Evolutionary conservation across 257 asterid genomes (phyloP), one percentile per base, ranked within the genome.

Genomic region (Gynochthodes officinalis): DNA sequence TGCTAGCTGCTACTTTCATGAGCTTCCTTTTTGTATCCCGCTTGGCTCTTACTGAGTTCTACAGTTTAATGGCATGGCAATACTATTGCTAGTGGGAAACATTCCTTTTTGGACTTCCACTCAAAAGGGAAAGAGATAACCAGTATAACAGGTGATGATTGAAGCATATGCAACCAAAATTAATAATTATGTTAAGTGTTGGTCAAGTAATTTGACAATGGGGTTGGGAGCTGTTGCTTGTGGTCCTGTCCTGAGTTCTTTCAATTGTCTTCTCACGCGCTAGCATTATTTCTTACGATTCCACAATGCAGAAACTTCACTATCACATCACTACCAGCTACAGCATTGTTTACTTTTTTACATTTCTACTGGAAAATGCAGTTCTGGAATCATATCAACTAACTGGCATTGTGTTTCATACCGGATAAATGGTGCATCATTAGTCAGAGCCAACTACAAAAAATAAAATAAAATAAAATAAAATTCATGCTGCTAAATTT

Each of bases 391-490:
- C 69, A 72, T 0, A 61, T 46, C 37, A 46, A 46, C 70, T 55
- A 46, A 64, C 37, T 35, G 40, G 28, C n/a, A 8, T 8, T 35
- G 5, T 50, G 63, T 71, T 35, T 72, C 74, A 67, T 75, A 77
- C 89, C 86, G 65, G 72, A 77, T 74, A 81, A 78, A 71, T 74
- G 84, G 82, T 78, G 83, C 83, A 84, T 67, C 70, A 74, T 72
- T 9, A 69, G 75, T 81, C 87, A 81, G 79, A 67, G 69, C 69
- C 61, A 76, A 46, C 76, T 2, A 5, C 35, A n/a, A 2, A n/a
- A n/a, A n/a, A n/a, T n/a, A n/a, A n/a, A n/a, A n/a, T n/a, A n/a
- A n/a, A n/a, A n/a, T n/a, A n/a, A n/a, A n/a, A n/a, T n/a, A n/a
- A n/a, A n/a, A n/a, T n/a, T n/a, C n/a, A n/a, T 39, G 62, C 44